phyloP scores from a whole-genome alignment of 371 early-diverging fungal species.

The Catenaria anguillulae region DNA sequence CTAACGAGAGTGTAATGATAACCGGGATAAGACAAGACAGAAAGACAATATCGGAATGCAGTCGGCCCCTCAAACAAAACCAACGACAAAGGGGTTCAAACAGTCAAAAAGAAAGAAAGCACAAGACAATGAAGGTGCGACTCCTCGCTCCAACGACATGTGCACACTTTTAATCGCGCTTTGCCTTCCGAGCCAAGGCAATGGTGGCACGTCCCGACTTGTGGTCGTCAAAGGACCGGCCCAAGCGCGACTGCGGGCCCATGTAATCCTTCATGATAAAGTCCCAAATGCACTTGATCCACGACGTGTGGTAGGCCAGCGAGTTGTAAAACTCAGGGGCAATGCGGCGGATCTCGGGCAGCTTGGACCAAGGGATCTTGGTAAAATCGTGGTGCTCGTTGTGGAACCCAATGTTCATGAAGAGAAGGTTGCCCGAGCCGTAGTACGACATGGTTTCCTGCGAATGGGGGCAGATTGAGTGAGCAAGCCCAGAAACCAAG shows the following conservation, averaged over 20 bases:
- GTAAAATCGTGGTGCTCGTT: conserved; percentile 97
- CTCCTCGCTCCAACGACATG: no score
- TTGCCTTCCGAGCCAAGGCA: background rate
- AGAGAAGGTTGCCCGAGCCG: conserved; percentile 67
- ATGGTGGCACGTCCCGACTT: conserved; percentile 15
- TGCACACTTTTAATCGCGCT: conserved; percentile 3
- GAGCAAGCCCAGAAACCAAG: no score
- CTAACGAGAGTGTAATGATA: no score
- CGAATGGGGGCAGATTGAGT: no score
- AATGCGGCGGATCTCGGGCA: conserved; percentile 59
- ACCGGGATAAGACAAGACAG: no score
- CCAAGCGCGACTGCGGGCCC: conserved; percentile 72
- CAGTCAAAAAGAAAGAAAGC: no score
- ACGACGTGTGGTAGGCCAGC: conserved; percentile 71
- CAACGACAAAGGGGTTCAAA: no score
- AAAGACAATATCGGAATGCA: no score
- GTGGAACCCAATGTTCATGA: conserved; percentile 84
- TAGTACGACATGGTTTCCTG: conserved; percentile 97
- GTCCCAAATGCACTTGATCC: conserved; percentile 66
- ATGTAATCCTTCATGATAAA: conserved; percentile 55
- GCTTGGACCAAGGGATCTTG: conserved; percentile 73
- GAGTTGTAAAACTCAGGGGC: conserved; percentile 86
- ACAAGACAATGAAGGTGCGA: no score
- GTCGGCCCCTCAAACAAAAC: no score
- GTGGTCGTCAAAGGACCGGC: conserved; percentile 53